phyloP scores from a whole-genome alignment of 2,329 filamentous ascomycete species.

The Exophiala oligosperma region DNA sequence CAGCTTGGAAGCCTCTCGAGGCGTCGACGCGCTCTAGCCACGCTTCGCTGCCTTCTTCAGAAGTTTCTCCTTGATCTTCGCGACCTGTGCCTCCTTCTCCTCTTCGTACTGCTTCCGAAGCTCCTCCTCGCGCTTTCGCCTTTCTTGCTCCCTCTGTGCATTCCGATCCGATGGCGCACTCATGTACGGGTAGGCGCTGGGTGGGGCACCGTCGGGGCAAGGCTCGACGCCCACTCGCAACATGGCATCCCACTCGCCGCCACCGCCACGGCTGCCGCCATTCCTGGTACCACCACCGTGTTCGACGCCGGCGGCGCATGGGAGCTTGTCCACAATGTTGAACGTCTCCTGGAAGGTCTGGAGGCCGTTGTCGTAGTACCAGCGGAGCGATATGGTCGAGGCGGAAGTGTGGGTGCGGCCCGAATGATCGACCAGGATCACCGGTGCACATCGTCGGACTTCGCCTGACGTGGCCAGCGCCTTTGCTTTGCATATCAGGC shows the following conservation, averaged over 20 bases:
- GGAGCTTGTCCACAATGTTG: conserved; percentile 20
- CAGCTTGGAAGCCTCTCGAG: too few relatives aligned
- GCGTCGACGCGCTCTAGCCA: too few relatives aligned
- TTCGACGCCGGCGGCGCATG: neutral
- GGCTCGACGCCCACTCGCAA: conserved; percentile 14
- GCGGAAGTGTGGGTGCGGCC: conserved; percentile 12
- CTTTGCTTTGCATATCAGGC: conserved; percentile 20
- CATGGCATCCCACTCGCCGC: conserved; percentile 19
- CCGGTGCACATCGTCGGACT: conserved; percentile 2
- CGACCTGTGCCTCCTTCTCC: conserved; percentile 15
- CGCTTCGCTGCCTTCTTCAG: neutral
- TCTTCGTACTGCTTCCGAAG: conserved; percentile 15
- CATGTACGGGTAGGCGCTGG: conserved; percentile 9
- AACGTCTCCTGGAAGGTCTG: conserved; percentile 25
- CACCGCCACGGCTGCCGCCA: neutral
- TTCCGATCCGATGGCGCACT: conserved; percentile 2
- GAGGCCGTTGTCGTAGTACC: conserved; percentile 23
- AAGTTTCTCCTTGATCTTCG: conserved; percentile 13
- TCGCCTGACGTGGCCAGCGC: conserved; percentile 17
- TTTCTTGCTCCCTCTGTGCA: conserved; percentile 6
- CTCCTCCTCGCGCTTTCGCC: conserved; percentile 7
- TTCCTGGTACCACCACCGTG: too few relatives aligned
- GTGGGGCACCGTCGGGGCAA: neutral
- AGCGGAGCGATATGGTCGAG: conserved; percentile 21
- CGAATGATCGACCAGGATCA: conserved; percentile 14